Conservation (phyloP, 192 early-diverging fungal species). For the Coemansia sp. region DNA sequence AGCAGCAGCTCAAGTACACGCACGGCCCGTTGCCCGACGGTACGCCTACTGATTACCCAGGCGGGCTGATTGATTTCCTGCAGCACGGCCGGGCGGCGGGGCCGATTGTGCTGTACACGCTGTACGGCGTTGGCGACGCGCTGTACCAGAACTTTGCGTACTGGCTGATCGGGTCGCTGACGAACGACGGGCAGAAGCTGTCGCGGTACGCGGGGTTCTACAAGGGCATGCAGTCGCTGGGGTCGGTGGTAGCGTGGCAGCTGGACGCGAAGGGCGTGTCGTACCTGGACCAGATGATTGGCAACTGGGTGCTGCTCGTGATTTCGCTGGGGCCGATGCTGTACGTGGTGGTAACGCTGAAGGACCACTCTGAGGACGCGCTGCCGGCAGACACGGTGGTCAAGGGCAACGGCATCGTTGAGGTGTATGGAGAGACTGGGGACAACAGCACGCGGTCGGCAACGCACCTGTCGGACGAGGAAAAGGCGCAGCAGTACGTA, state of each 20-base stretch:
- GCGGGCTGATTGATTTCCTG: slow-evolving; percentile 51
- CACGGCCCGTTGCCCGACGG: slow-evolving; percentile 13
- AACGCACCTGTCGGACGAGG: not conserved
- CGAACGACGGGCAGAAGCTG: slow-evolving; percentile 72
- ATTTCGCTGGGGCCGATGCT: slow-evolving; percentile 54
- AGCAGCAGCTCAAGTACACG: slow-evolving; percentile 60
- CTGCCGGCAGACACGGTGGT: not conserved
- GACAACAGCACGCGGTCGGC: not conserved
- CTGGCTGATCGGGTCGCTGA: slow-evolving; percentile 85
- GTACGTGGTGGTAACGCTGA: slow-evolving; percentile 19
- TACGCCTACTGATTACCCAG: slow-evolving; percentile 12
- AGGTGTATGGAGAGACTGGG: not conserved
- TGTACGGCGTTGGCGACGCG: slow-evolving; percentile 77
- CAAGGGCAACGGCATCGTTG: not conserved
- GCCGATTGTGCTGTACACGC: slow-evolving; percentile 66
- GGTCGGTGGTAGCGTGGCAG: slow-evolving; percentile 71
- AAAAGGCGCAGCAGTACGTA: not conserved
- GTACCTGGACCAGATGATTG: slow-evolving; percentile 53
- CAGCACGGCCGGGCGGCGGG: slow-evolving; percentile 54
- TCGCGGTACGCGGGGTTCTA: slow-evolving; percentile 83
- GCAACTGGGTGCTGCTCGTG: slow-evolving; percentile 59
- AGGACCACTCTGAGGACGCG: slow-evolving; percentile 11
- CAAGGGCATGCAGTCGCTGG: slow-evolving; percentile 86
- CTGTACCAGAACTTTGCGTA: slow-evolving; percentile 79
- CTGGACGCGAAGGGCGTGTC: slow-evolving; percentile 57